Percentiles rank a stretch among this genome's conserved stretches.
Conservation (phyloP, 768 basidiomycete genomes). For the Tylopilus subfusipes region DNA sequence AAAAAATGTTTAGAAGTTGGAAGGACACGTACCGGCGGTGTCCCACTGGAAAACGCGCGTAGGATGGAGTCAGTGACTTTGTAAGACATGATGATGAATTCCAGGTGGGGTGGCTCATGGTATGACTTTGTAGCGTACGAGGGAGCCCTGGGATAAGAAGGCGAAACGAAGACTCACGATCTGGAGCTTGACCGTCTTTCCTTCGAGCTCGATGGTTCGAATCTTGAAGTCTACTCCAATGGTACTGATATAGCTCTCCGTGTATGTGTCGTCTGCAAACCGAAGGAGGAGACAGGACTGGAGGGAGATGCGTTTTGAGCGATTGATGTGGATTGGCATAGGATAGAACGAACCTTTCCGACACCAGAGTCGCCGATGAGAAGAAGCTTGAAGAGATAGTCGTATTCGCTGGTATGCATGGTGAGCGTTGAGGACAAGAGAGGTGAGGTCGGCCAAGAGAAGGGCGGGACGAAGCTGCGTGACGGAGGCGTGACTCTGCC, state of each 20-base stretch:
- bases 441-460: conserved; percentile 29
- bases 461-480: conserved; percentile 35
- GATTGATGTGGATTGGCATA: conserved; percentile 12
- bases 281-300: conserved; percentile 91
- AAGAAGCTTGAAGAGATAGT: conserved; percentile 94
- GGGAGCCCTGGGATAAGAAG: background rate
- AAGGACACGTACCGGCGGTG: conserved; percentile 68
- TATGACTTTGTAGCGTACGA: background rate
- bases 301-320: conserved; percentile 28
- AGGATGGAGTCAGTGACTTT: conserved; percentile 15
- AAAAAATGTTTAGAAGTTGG: background rate
- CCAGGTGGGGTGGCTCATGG: background rate
- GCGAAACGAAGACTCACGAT: conserved; percentile 61
- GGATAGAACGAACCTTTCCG: conserved; percentile 61
- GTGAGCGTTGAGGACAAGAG: conserved; percentile 26
- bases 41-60: conserved; percentile 65
- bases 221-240: conserved; percentile 99
- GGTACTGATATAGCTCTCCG: conserved; percentile 95
- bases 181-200: conserved; percentile 97
- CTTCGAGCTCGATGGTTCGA: conserved; percentile 96
- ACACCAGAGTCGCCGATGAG: conserved; percentile 96
- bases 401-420: conserved; percentile 93
- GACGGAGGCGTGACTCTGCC: conserved; percentile 34
- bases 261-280: conserved; percentile 96
- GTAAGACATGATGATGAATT: background rate